These are phyloP conservation scores for Aeschynomene evenia DNA, from an alignment of 306 rosid genomes.

Conservation along the genomic window DNA sequence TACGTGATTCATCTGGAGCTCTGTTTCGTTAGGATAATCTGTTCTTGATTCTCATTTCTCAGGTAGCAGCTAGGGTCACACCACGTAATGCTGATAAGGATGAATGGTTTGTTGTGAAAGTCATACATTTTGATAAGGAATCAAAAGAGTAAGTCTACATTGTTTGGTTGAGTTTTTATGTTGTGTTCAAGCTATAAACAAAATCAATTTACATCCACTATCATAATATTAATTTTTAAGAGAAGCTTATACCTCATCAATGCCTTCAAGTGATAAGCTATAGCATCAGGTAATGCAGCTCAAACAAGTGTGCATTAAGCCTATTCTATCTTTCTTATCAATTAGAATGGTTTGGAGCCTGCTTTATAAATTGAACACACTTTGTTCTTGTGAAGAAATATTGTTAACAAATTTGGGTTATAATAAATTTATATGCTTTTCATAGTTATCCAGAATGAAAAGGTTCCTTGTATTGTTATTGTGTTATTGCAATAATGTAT, in stretches of 20 bases:
- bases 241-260: not conserved
- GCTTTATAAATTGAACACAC: conserved; percentile 9
- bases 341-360: not conserved
- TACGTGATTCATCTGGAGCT: not conserved
- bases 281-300: not conserved
- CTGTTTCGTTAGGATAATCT: conserved; percentile 33
- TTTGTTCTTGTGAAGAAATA: not conserved
- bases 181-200: conserved; percentile 4
- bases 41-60: conserved; percentile 31
- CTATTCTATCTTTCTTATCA: not conserved
- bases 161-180: not conserved
- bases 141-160: conserved; percentile 74
- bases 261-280: conserved; percentile 2
- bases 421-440: not conserved
- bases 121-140: conserved; percentile 92
- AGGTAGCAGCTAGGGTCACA: conserved; percentile 97
- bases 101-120: conserved; percentile 96
- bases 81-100: conserved; percentile 85
- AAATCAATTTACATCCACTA: not conserved
- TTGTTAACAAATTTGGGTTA: not conserved
- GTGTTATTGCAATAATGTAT: not conserved
- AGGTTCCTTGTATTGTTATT: not conserved
- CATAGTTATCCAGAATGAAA: not conserved
- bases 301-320: not conserved
- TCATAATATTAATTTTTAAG: conserved; percentile 14